These are phyloP conservation scores for Lactarius hengduanensis DNA, from an alignment of 768 basidiomycete species.

Conservation along the genomic window DNA sequence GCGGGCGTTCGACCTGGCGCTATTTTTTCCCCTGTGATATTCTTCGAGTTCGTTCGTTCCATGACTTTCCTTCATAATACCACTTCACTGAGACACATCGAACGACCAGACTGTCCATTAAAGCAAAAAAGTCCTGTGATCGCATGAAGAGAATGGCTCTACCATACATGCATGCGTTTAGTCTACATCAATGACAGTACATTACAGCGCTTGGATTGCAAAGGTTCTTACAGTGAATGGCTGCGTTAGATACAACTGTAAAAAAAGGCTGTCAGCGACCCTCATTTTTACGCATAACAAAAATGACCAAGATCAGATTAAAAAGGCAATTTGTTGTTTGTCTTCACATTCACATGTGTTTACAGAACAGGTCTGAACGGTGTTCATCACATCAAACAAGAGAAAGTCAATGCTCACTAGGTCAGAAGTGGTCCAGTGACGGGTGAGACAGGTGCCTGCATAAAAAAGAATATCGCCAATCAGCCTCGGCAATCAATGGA, in stretches of 20 bases:
- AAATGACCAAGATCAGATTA: slow-evolving; percentile 22
- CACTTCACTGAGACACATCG: not conserved
- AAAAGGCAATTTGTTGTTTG: slow-evolving; percentile 54
- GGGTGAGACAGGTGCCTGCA: not conserved
- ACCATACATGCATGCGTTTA: slow-evolving; percentile 16
- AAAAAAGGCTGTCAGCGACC: not conserved
- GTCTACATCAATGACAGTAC: slow-evolving; percentile 19
- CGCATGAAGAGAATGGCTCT: slow-evolving; percentile 12
- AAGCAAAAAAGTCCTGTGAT: not conserved
- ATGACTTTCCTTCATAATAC: not conserved
- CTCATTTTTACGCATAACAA: not conserved
- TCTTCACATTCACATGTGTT: slow-evolving; percentile 45
- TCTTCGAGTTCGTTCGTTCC: not conserved
- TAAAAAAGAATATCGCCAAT: slow-evolving; percentile 22
- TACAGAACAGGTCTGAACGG: slow-evolving; percentile 69
- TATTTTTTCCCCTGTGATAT: not conserved
- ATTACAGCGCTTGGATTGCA: slow-evolving; percentile 11
- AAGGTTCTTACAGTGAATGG: slow-evolving; percentile 4
- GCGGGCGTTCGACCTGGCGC: not conserved
- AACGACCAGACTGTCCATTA: not conserved
- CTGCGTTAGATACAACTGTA: slow-evolving; percentile 3
- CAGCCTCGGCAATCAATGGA: slow-evolving; percentile 19
- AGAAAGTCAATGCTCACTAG: slow-evolving; percentile 24
- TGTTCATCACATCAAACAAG: slow-evolving; percentile 45
- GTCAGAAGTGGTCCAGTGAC: not conserved